These are phyloP conservation scores for Daldinia eschscholtzii DNA, from an alignment of 2,329 filamentous ascomycete genomes.

Conservation along the genomic window DNA sequence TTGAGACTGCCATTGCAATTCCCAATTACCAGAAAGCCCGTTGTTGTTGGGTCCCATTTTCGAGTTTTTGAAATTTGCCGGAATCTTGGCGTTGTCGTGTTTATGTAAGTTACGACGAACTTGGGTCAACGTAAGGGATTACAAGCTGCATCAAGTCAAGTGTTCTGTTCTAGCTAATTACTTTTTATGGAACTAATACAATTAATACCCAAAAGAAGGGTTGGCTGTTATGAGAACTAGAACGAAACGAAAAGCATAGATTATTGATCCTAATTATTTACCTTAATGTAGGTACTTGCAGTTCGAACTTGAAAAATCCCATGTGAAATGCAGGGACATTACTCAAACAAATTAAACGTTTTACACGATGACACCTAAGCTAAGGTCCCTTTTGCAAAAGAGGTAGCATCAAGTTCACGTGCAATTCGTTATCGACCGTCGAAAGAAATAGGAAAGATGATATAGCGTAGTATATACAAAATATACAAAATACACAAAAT, in stretches of 20 bases:
- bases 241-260: background rate
- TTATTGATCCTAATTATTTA: background rate
- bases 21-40: conserved; percentile 34
- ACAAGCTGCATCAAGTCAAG: background rate
- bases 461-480: background rate
- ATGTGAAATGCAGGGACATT: conserved; percentile 2
- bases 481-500: too few species aligned
- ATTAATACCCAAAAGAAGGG: background rate
- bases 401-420: conserved; percentile 1
- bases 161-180: background rate
- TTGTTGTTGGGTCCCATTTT: conserved; percentile 15
- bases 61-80: conserved; percentile 34
- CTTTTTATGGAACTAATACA: background rate
- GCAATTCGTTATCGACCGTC: background rate
- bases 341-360: background rate
- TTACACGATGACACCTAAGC: background rate
- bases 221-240: background rate
- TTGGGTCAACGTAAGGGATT: conserved; percentile 24
- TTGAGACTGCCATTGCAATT: conserved; percentile 25
- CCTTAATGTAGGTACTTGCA: background rate
- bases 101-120: conserved; percentile 5
- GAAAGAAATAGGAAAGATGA: background rate
- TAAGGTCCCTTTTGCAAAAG: background rate
- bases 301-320: background rate
- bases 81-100: conserved; percentile 22